Percentiles rank a stretch among this genome's conserved stretches.
Evolutionary conservation across 345 rosid genomes (phyloP).

Genomic region (Conringia planisiliqua): DNA sequence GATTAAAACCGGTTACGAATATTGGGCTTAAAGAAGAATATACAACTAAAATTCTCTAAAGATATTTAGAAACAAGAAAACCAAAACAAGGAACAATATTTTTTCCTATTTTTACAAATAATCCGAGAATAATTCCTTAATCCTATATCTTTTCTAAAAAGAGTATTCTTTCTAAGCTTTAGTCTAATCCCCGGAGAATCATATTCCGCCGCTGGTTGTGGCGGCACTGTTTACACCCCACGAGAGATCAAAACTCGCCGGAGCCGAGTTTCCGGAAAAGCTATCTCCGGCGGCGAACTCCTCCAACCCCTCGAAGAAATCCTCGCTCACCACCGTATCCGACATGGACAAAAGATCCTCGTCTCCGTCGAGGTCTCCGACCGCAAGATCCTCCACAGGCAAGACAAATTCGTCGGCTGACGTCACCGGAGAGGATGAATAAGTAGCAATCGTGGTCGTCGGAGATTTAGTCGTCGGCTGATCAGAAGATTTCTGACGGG

Average conservation of each 20-base stretch:
- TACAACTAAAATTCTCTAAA: conserved; percentile 14
- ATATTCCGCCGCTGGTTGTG: conserved; percentile 46
- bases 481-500: conserved; percentile 62
- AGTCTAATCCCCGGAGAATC: conserved; percentile 12
- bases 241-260: conserved; percentile 55
- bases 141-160: conserved; percentile 25
- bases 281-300: conserved; percentile 48
- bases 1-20: neutral
- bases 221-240: conserved; percentile 44
- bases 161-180: conserved; percentile 31
- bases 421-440: conserved; percentile 51
- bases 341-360: conserved; percentile 54
- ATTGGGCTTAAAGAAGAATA: neutral
- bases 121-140: conserved; percentile 23
- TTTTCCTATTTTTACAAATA: conserved; percentile 23
- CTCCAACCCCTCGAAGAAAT: conserved; percentile 79
- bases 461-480: conserved; percentile 36
- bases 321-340: conserved; percentile 64
- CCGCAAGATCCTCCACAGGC: conserved; percentile 41
- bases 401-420: conserved; percentile 43
- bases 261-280: conserved; percentile 48
- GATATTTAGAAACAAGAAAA: conserved; percentile 1
- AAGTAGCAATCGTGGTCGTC: conserved; percentile 36
- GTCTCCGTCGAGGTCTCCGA: conserved; percentile 54
- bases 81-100: neutral